Evolutionary conservation across 306 rosid species (phyloP).

Genomic region (Herpetospermum pedunculosum): DNA sequence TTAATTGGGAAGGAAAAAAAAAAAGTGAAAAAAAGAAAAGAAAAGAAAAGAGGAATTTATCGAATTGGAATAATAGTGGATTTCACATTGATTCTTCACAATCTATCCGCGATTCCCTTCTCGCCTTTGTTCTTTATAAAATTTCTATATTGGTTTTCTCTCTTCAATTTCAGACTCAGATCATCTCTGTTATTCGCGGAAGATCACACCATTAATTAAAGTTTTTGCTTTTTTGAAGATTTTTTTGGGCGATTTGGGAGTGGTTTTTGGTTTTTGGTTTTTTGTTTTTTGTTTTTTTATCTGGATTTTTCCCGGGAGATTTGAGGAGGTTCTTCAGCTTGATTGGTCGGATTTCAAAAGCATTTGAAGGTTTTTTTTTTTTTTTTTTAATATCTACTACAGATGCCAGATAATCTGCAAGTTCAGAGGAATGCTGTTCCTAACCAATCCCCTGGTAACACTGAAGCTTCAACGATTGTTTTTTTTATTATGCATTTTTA

Average conservation of each 20-base stretch:
- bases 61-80: slow-evolving; percentile 12
- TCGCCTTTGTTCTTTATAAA: slow-evolving; percentile 2
- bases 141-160: slow-evolving; percentile 3
- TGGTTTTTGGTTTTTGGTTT: background rate
- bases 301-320: slow-evolving; percentile 14
- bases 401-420: slow-evolving; percentile 87
- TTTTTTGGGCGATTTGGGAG: slow-evolving; percentile 9
- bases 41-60: slow-evolving; percentile 20
- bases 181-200: slow-evolving; percentile 4
- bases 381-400: slow-evolving; percentile 23
- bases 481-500: slow-evolving; percentile 6
- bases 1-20: slow-evolving; percentile 3
- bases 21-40: background rate
- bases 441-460: slow-evolving; percentile 52
- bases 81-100: slow-evolving; percentile 15
- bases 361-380: slow-evolving; percentile 3
- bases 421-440: slow-evolving; percentile 55
- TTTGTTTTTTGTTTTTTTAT: background rate
- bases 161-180: slow-evolving; percentile 9
- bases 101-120: slow-evolving; percentile 21
- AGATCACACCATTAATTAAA: background rate
- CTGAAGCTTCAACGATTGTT: slow-evolving; percentile 41
- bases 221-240: background rate
- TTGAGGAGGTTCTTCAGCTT: slow-evolving; percentile 30
- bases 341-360: slow-evolving; percentile 30